A percentile compares a stretch with the other conserved stretches of the same genome.
Conservation (phyloP, 2,329 filamentous ascomycete genomes). For the Ceratocystis variospora region DNA sequence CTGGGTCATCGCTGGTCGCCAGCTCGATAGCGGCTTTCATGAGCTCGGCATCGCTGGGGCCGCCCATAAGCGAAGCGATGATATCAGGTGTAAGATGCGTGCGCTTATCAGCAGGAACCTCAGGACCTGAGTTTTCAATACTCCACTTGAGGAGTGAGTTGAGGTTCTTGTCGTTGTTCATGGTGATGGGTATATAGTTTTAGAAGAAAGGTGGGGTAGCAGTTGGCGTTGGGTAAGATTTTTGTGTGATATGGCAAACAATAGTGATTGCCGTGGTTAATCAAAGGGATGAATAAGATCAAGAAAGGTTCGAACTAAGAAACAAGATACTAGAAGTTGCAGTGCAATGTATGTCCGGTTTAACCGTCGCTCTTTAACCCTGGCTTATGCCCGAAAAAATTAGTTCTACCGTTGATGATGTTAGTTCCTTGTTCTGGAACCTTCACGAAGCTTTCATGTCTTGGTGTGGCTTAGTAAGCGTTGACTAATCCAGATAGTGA, state of each 20-base stretch:
- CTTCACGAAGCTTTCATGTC: conserved; percentile 16
- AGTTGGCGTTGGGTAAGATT: conserved; percentile 2
- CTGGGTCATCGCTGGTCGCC: conserved; percentile 47
- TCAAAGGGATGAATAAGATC: background rate
- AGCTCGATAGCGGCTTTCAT: conserved; percentile 77
- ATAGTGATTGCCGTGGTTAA: background rate
- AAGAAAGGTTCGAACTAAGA: background rate
- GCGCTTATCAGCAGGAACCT: conserved; percentile 26
- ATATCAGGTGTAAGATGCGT: conserved; percentile 51
- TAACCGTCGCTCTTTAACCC: background rate
- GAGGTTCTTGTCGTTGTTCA: conserved; percentile 38
- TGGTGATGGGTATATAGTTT: conserved; percentile 4
- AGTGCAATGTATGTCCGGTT: background rate
- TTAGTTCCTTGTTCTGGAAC: conserved; percentile 18
- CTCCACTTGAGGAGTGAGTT: conserved; percentile 73
- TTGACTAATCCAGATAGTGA: background rate
- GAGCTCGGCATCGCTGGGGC: conserved; percentile 77
- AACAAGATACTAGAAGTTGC: background rate
- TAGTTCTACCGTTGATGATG: background rate
- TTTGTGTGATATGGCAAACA: background rate
- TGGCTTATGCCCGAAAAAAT: background rate
- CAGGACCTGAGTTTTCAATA: conserved; percentile 35
- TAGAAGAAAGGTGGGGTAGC: conserved; percentile 12
- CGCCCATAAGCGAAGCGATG: conserved; percentile 63
- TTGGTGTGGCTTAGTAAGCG: background rate